These are phyloP conservation scores for Phyllosticta capitalensis DNA, from an alignment of 2,329 filamentous ascomycete genomes.

Conservation along the genomic window DNA sequence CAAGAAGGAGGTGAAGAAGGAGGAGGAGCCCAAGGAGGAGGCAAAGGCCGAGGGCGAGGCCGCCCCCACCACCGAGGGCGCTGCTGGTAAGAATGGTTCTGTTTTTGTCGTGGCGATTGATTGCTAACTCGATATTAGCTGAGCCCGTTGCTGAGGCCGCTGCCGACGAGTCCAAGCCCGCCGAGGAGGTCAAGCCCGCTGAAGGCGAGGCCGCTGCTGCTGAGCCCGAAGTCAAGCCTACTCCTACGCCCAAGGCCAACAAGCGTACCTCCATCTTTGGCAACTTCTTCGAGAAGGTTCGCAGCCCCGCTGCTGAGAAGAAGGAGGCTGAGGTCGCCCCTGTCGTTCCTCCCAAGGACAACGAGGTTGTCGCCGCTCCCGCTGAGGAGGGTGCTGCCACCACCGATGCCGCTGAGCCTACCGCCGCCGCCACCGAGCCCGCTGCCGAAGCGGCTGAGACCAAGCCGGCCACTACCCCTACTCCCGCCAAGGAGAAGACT, in stretches of 20 bases:
- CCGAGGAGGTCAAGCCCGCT: conserved; percentile 30
- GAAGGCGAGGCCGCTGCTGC: conserved; percentile 18
- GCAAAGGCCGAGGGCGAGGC: conserved; percentile 30
- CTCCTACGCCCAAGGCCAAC: conserved; percentile 50
- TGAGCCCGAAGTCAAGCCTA: conserved; percentile 33
- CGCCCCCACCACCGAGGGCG: conserved; percentile 20
- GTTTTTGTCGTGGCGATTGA: too few relatives aligned
- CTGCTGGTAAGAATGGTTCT: conserved; percentile 21
- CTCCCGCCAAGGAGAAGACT: conserved; percentile 40
- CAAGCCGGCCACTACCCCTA: conserved; percentile 29
- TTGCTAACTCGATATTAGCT: background rate
- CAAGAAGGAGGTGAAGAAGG: conserved; percentile 29
- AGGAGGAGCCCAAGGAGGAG: conserved; percentile 33
- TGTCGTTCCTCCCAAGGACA: conserved; percentile 39
- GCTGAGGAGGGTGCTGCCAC: conserved; percentile 16
- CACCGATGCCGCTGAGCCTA: conserved; percentile 8
- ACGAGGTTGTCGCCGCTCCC: conserved; percentile 27
- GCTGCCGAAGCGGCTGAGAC: conserved; percentile 24
- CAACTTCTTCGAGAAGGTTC: conserved; percentile 55
- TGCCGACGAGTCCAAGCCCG: conserved; percentile 32
- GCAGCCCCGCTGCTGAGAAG: conserved; percentile 50
- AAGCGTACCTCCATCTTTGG: conserved; percentile 84
- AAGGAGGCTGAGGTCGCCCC: conserved; percentile 56
- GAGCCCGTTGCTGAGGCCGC: conserved; percentile 21
- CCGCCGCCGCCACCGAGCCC: conserved; percentile 13